Percentiles rank a stretch among this genome's conserved stretches.
These are phyloP conservation scores for Xanthoconium separans DNA, from an alignment of 1,284 basidiomycete genomes.

Conservation along the genomic window DNA sequence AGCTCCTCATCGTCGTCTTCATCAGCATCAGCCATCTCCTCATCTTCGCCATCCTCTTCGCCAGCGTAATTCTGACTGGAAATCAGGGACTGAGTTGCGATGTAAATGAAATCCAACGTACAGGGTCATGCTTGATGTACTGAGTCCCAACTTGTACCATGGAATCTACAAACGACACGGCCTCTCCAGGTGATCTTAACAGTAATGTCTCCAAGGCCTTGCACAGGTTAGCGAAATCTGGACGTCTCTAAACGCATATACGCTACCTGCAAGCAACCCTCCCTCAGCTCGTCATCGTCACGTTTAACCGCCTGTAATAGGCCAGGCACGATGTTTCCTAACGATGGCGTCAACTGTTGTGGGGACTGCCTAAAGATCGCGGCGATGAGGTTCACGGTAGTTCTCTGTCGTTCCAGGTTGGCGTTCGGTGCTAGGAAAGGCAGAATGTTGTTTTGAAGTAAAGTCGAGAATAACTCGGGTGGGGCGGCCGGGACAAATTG, in stretches of 20 bases:
- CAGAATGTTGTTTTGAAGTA: conserved; percentile 59
- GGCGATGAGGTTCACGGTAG: conserved; percentile 78
- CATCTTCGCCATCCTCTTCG: conserved; percentile 75
- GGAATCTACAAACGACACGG: conserved; percentile 67
- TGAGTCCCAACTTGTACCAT: conserved; percentile 72
- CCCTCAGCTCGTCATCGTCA: conserved; percentile 81
- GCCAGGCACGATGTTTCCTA: conserved; percentile 64
- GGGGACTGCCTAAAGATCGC: conserved; percentile 75
- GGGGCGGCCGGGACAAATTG: conserved; percentile 75
- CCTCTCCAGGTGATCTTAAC: conserved; percentile 80
- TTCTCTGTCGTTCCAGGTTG: conserved; percentile 67
- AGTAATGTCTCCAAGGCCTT: conserved; percentile 81
- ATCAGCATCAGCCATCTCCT: conserved; percentile 77
- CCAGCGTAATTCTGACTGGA: conserved; percentile 80
- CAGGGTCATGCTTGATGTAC: conserved; percentile 93
- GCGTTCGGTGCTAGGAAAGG: conserved; percentile 56
- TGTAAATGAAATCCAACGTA: conserved; percentile 39
- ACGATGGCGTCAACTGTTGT: conserved; percentile 55
- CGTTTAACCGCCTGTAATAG: conserved; percentile 64
- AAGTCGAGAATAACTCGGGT: conserved; percentile 50
- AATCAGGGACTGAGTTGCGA: conserved; percentile 5
- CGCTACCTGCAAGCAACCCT: conserved; percentile 69
- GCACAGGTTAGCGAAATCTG: conserved; percentile 4
- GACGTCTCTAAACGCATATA: conserved; percentile 6
- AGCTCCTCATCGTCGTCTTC: conserved; percentile 81